Percentiles rank a stretch among this genome's conserved stretches.
phyloP scores from a whole-genome alignment of 805 yeast species.

The Candida chauliodis region DNA sequence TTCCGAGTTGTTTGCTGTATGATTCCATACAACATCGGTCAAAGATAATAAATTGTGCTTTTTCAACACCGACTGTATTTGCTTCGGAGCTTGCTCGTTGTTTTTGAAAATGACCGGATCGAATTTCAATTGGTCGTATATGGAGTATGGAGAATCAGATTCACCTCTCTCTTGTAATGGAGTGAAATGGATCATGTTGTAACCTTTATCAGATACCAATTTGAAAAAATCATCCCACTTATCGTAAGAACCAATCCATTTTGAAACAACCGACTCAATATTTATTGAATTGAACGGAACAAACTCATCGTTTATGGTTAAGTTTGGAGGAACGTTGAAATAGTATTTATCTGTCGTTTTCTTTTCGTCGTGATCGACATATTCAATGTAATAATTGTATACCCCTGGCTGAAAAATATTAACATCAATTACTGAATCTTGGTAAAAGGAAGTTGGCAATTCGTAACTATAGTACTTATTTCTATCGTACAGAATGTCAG shows the following conservation, averaged over 20 bases:
- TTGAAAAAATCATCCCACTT: slow-evolving; percentile 68
- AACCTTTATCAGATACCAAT: slow-evolving; percentile 68
- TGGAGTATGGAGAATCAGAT: slow-evolving; percentile 90
- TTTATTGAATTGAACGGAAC: slow-evolving; percentile 76
- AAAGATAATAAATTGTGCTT: slow-evolving; percentile 66
- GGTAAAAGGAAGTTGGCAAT: slow-evolving; percentile 56
- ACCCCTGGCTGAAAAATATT: slow-evolving; percentile 73
- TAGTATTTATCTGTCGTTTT: slow-evolving; percentile 56
- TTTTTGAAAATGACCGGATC: slow-evolving; percentile 63
- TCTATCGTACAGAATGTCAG: slow-evolving; percentile 49
- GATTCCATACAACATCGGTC: slow-evolving; percentile 93
- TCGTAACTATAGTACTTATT: slow-evolving; percentile 48
- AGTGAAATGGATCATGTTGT: slow-evolving; percentile 95
- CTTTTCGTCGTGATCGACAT: slow-evolving; percentile 28
- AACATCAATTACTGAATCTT: slow-evolving; percentile 59
- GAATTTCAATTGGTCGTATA: slow-evolving; percentile 76
- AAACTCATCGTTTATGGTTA: slow-evolving; percentile 51
- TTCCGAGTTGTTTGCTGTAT: slow-evolving; percentile 83
- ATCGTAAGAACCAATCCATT: slow-evolving; percentile 75
- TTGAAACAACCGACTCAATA: slow-evolving; percentile 81
- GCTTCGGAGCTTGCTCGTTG: slow-evolving; percentile 48
- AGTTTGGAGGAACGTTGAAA: slow-evolving; percentile 78
- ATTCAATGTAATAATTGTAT: slow-evolving; percentile 68
- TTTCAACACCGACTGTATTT: slow-evolving; percentile 48
- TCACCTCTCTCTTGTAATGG: slow-evolving; percentile 89